Percentiles rank a stretch among this genome's conserved stretches.
phyloP scores from a whole-genome alignment of 305 asterid species.

The Petunia hybrid region DNA sequence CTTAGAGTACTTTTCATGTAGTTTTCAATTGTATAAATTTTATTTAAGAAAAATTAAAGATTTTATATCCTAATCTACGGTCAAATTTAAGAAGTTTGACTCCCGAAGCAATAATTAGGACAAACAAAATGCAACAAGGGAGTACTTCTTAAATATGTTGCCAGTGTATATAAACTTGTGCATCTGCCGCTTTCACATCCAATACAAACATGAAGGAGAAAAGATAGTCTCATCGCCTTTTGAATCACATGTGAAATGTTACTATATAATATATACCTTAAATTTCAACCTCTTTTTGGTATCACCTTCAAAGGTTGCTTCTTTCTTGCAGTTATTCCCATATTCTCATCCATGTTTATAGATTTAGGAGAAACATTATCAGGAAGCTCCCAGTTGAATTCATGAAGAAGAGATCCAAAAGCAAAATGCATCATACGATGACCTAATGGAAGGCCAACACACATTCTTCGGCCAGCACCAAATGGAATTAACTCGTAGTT shows the following conservation, averaged over 20 bases:
- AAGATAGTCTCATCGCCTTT: no score
- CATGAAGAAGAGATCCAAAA: slow-evolving; percentile 30
- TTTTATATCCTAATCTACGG: no score
- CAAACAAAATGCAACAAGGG: no score
- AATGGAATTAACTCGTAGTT: slow-evolving; percentile 27
- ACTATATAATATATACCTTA: not conserved
- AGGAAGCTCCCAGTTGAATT: slow-evolving; percentile 33
- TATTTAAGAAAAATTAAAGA: no score
- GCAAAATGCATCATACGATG: slow-evolving; percentile 26
- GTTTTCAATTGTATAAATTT: no score
- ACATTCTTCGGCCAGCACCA: slow-evolving; percentile 30
- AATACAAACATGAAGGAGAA: no score
- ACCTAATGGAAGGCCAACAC: slow-evolving; percentile 20
- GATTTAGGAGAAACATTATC: not conserved
- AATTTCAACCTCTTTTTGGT: slow-evolving; percentile 25
- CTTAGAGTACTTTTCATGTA: no score
- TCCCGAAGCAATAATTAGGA: no score
- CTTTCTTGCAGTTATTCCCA: slow-evolving; percentile 32
- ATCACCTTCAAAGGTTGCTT: slow-evolving; percentile 29
- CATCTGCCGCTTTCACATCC: not conserved
- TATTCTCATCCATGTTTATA: slow-evolving; percentile 8
- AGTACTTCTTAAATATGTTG: no score
- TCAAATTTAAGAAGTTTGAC: no score
- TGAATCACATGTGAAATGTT: no score
- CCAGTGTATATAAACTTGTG: not conserved